Conservation (phyloP, 129 eudicot genomes). For the Daucus carota region DNA sequence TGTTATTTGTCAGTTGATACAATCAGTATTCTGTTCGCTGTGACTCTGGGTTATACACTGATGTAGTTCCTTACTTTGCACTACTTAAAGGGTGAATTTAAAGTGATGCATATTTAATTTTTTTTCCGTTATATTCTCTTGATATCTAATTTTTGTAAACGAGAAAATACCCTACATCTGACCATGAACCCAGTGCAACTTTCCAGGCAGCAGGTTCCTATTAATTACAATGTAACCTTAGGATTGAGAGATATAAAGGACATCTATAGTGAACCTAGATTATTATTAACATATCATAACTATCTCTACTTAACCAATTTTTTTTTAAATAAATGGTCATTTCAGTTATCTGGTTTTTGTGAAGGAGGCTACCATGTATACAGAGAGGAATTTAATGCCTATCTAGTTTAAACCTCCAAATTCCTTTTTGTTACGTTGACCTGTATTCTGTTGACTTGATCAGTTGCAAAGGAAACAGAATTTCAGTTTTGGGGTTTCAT, state of each 20-base stretch:
- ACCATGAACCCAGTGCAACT: background rate
- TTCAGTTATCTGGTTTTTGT: background rate
- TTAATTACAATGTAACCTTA: background rate
- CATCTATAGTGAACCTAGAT: background rate
- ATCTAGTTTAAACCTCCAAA: background rate
- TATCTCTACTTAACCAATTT: background rate
- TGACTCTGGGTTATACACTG: too few relatives aligned
- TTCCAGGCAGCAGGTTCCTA: background rate
- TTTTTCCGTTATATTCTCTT: background rate
- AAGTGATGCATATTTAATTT: background rate
- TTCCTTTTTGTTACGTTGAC: background rate
- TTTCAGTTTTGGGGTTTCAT: constrained; percentile 91
- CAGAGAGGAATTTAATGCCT: background rate
- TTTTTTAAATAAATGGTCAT: background rate
- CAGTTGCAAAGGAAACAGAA: constrained; percentile 92
- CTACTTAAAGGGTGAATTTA: too few relatives aligned
- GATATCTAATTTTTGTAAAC: background rate
- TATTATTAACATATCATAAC: background rate
- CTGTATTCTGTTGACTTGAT: background rate
- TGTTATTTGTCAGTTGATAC: background rate
- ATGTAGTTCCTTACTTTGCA: too few relatives aligned
- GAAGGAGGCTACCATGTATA: background rate
- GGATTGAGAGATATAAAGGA: background rate
- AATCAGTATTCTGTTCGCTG: background rate
- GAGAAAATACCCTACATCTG: background rate